Evolutionary conservation across 31 red algal species (phyloP).

Genomic region (Endocladia muricata): DNA sequence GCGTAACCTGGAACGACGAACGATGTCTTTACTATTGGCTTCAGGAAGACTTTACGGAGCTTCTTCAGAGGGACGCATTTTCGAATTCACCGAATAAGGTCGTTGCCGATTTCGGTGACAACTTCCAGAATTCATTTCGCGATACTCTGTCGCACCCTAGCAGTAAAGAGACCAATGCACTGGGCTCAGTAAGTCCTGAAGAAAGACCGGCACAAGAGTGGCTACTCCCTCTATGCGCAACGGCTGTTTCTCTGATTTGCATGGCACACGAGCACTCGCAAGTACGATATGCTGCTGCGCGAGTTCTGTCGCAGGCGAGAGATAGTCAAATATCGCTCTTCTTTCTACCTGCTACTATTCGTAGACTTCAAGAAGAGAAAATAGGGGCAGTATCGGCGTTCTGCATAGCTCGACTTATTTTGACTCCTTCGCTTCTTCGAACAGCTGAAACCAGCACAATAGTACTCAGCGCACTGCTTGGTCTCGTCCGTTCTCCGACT

Average conservation of each 20-base stretch:
- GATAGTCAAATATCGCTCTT: conserved; percentile 13
- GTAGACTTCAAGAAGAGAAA: conserved; percentile 12
- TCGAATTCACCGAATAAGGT: background rate
- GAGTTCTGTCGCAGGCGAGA: background rate
- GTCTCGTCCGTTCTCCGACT: background rate
- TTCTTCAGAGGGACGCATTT: background rate
- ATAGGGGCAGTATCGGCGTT: conserved; percentile 11
- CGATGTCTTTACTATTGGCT: background rate
- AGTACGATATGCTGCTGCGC: background rate
- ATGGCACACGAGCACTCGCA: conserved; percentile 24
- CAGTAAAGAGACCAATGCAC: background rate
- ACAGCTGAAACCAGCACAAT: conserved; percentile 17
- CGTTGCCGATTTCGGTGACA: background rate
- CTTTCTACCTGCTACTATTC: conserved; percentile 31
- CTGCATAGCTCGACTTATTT: conserved; percentile 12
- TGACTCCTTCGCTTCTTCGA: conserved; percentile 5
- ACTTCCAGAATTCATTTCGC: background rate
- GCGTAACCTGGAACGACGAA: conserved; percentile 12
- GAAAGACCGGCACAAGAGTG: background rate
- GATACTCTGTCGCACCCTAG: no score
- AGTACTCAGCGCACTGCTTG: conserved; percentile 9
- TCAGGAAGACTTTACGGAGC: conserved; percentile 11
- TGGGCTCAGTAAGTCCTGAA: background rate
- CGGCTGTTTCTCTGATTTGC: background rate
- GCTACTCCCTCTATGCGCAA: background rate